A percentile compares a stretch with the other conserved stretches of the same genome.
Evolutionary conservation across 768 basidiomycete species (phyloP).

Genomic region (Amanita rubescens): DNA sequence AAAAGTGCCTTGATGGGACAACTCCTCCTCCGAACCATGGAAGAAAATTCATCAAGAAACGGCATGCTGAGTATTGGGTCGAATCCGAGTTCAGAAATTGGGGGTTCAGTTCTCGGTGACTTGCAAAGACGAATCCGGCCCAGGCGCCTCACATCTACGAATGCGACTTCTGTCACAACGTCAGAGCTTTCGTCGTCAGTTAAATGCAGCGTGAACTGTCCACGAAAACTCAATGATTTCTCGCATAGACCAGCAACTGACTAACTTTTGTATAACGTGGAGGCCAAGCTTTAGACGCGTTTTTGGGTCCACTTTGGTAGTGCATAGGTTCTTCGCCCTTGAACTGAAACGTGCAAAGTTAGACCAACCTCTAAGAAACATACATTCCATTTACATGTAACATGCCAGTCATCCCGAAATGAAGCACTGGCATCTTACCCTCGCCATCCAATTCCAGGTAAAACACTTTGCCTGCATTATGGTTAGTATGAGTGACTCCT

Average conservation of each 20-base stretch:
- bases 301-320: constrained; percentile 40
- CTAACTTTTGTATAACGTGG: constrained; percentile 59
- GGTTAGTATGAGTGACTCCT: not conserved
- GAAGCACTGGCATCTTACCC: constrained; percentile 60
- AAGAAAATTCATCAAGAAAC: constrained; percentile 40
- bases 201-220: constrained; percentile 61
- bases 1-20: constrained; percentile 72
- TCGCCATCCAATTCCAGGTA: constrained; percentile 57
- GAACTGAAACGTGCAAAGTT: constrained; percentile 21
- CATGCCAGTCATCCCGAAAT: constrained; percentile 88
- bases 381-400: constrained; percentile 37
- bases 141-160: constrained; percentile 64
- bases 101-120: constrained; percentile 53
- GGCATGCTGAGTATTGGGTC: constrained; percentile 73
- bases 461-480: constrained; percentile 49
- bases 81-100: constrained; percentile 68
- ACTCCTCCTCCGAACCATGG: constrained; percentile 40
- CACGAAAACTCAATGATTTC: not conserved
- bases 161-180: constrained; percentile 50
- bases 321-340: constrained; percentile 41
- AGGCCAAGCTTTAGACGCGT: constrained; percentile 46
- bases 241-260: not conserved
- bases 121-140: constrained; percentile 60
- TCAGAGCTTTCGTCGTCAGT: constrained; percentile 26
- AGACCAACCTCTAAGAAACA: constrained; percentile 11